Evolutionary conservation across 2,329 filamentous ascomycete genomes (phyloP).

Genomic region (Penicillium glabrum): DNA sequence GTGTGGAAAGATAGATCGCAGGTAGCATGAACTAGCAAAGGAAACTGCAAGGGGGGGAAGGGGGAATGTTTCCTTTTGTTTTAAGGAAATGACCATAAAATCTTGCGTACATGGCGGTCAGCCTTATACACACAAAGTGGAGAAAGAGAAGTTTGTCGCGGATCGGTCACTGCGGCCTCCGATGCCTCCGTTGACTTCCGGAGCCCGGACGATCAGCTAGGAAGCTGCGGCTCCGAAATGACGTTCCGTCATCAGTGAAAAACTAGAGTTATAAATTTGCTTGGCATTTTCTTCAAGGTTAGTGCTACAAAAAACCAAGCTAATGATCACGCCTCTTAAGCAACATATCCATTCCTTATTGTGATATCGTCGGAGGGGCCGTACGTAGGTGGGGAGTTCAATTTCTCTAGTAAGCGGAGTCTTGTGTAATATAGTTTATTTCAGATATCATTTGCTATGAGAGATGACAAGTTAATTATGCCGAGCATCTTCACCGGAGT

Average conservation of each 20-base stretch:
- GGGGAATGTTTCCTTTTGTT: background rate
- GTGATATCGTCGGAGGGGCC: background rate
- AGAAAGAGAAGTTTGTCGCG: background rate
- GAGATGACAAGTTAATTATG: background rate
- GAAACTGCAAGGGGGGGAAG: constrained; percentile 8
- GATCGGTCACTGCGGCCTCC: constrained; percentile 16
- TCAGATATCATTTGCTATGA: no score
- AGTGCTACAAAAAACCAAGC: background rate
- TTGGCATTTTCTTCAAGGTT: background rate
- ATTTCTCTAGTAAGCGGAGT: background rate
- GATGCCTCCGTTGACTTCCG: constrained; percentile 11
- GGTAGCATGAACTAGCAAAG: background rate
- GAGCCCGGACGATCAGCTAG: background rate
- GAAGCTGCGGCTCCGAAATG: no score
- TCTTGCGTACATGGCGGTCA: constrained; percentile 16
- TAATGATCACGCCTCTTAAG: background rate
- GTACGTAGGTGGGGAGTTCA: background rate
- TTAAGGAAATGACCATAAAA: background rate
- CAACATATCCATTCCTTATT: background rate
- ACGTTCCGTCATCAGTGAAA: no score
- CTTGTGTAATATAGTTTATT: background rate
- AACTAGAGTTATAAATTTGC: no score
- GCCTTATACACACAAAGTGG: constrained; percentile 17
- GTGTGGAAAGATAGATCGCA: background rate
- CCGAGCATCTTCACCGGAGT: background rate